A percentile compares a stretch with the other conserved stretches of the same genome.
phyloP scores from a whole-genome alignment of 2,329 filamentous ascomycete species.

The Fusarium anthophilum region DNA sequence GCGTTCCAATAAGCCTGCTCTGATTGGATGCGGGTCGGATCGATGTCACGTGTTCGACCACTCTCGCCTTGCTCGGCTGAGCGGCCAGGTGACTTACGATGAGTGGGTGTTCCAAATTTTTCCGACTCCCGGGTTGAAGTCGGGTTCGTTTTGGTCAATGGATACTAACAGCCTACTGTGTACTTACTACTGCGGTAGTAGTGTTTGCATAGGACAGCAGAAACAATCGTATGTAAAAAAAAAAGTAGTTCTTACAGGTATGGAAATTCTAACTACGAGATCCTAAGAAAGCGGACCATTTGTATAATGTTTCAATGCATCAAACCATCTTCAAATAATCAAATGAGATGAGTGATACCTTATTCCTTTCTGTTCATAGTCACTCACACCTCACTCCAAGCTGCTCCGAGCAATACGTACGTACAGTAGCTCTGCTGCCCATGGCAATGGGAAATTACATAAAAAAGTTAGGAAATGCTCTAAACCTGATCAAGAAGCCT shows the following conservation, averaged over 20 bases:
- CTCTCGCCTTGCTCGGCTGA: conserved; percentile 35
- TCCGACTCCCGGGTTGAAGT: conserved; percentile 31
- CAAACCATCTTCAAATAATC: background rate
- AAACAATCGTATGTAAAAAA: background rate
- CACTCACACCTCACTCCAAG: background rate
- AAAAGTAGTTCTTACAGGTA: background rate
- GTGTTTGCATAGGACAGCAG: background rate
- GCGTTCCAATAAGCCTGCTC: conserved; percentile 55
- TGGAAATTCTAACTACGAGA: background rate
- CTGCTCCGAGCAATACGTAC: background rate
- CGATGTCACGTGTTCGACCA: conserved; percentile 46
- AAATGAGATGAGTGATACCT: background rate
- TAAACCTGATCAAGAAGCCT: conserved; percentile 17
- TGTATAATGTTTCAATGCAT: background rate
- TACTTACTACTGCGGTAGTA: background rate
- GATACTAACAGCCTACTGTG: background rate
- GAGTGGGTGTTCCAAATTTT: conserved; percentile 29
- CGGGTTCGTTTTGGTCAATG: conserved; percentile 12
- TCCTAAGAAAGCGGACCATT: background rate
- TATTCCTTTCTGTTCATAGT: background rate
- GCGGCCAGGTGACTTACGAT: conserved; percentile 27
- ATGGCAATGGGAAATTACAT: conserved; percentile 26
- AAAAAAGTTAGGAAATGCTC: background rate
- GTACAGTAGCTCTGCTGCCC: background rate
- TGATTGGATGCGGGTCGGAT: conserved; percentile 52